These are phyloP conservation scores for Austroboletus novae-zelandiae DNA, from an alignment of 1,284 basidiomycete genomes.

Conservation along the genomic window DNA sequence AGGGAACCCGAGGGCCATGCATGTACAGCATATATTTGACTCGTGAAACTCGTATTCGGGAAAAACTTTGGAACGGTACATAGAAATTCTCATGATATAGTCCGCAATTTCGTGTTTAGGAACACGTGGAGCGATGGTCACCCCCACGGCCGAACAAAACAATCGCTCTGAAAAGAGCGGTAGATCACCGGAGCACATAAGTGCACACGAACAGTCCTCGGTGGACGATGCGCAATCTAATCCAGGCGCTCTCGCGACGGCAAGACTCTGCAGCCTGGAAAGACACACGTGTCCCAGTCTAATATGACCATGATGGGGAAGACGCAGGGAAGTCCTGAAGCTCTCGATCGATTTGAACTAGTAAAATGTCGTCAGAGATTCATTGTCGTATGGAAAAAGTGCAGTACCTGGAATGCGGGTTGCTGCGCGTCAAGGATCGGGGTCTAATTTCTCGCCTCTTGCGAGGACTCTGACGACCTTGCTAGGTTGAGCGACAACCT, in stretches of 20 bases:
- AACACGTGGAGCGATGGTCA: slow-evolving; percentile 16
- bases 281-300: slow-evolving; percentile 26
- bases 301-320: slow-evolving; percentile 16
- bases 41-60: slow-evolving; percentile 11
- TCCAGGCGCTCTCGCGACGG: slow-evolving; percentile 17
- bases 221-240: slow-evolving; percentile 21
- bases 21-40: slow-evolving; percentile 4
- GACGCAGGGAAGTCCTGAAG: slow-evolving; percentile 20
- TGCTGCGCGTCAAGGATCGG: slow-evolving; percentile 23
- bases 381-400: neutral
- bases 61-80: slow-evolving; percentile 23
- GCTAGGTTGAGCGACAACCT: slow-evolving; percentile 64
- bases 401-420: slow-evolving; percentile 15
- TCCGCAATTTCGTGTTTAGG: slow-evolving; percentile 20
- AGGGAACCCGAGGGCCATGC: slow-evolving; percentile 1
- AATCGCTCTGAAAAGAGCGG: slow-evolving; percentile 19
- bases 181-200: slow-evolving; percentile 19
- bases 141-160: slow-evolving; percentile 19
- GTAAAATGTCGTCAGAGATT: neutral
- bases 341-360: slow-evolving; percentile 15
- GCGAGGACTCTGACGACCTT: slow-evolving; percentile 74
- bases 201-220: slow-evolving; percentile 27
- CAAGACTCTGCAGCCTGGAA: slow-evolving; percentile 23
- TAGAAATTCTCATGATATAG: slow-evolving; percentile 26
- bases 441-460: slow-evolving; percentile 75